Percentiles rank a stretch among this genome's conserved stretches.
Conservation (phyloP, 768 basidiomycete genomes). For the Boletus sp. region DNA sequence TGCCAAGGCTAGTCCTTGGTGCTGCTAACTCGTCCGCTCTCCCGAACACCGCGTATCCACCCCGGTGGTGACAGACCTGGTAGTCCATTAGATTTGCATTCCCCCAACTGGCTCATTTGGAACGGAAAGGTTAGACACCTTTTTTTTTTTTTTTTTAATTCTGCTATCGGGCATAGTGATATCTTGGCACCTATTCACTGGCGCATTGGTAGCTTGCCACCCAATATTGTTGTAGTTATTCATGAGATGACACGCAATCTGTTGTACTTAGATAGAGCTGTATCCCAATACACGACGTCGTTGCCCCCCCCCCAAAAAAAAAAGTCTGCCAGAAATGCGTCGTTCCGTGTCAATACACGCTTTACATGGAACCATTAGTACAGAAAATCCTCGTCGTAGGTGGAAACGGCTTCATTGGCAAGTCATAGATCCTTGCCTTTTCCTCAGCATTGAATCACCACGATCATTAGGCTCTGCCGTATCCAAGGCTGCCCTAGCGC, state of each 20-base stretch:
- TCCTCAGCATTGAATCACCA: conserved; percentile 1
- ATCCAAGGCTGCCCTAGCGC: conserved; percentile 80
- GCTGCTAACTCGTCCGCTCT: conserved; percentile 18
- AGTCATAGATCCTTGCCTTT: conserved; percentile 6
- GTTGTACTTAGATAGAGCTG: conserved; percentile 1
- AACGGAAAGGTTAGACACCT: conserved; percentile 8
- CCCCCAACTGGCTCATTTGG: neutral
- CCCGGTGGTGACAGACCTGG: conserved; percentile 39
- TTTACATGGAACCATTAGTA: conserved; percentile 28
- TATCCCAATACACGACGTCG: neutral
- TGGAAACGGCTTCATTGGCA: conserved; percentile 98
- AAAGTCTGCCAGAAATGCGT: neutral
- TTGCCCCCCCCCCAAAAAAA: neutral
- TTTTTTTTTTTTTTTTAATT: neutral
- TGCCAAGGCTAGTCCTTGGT: conserved; percentile 20
- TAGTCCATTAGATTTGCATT: conserved; percentile 10
- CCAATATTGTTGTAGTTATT: conserved; percentile 3
- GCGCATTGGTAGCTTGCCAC: conserved; percentile 12
- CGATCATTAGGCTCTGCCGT: conserved; percentile 77
- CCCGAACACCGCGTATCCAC: conserved; percentile 28
- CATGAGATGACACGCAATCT: neutral
- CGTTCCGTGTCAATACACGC: neutral
- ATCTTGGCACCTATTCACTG: conserved; percentile 1
- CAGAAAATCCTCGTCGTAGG: conserved; percentile 87
- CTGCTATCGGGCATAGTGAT: conserved; percentile 18